These are phyloP conservation scores for Candida koratica DNA, from an alignment of 805 yeast genomes.

Conservation along the genomic window DNA sequence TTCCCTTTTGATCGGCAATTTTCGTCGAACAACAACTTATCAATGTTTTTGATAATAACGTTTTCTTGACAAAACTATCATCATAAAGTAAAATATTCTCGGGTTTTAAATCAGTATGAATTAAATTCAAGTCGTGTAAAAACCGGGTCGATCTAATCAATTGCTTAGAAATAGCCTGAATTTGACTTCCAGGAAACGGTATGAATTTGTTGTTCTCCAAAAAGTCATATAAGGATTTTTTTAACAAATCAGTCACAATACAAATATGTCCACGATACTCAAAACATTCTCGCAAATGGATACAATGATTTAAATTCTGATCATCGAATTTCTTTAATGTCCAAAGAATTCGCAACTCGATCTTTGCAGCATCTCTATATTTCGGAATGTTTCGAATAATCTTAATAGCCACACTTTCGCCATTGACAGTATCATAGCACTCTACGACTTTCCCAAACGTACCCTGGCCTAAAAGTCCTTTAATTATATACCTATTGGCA, in stretches of 20 bases:
- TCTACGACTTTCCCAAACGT: constrained; percentile 88
- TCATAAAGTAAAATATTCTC: constrained; percentile 79
- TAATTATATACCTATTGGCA: constrained; percentile 72
- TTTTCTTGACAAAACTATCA: constrained; percentile 42
- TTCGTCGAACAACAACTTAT: constrained; percentile 28
- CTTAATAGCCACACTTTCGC: constrained; percentile 78
- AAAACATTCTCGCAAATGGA: constrained; percentile 82
- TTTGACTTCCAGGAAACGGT: constrained; percentile 93
- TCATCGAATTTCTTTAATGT: constrained; percentile 72
- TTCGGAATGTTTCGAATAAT: constrained; percentile 89
- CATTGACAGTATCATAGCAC: constrained; percentile 64
- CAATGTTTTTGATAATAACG: constrained; percentile 30
- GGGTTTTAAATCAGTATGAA: constrained; percentile 96
- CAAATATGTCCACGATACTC: constrained; percentile 93
- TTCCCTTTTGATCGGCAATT: constrained; percentile 17
- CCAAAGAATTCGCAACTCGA: constrained; percentile 79
- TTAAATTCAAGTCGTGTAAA: constrained; percentile 81
- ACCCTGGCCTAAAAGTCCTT: constrained; percentile 79
- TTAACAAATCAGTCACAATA: constrained; percentile 83
- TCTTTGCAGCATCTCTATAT: constrained; percentile 92
- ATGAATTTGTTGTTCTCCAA: constrained; percentile 76
- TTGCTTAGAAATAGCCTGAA: constrained; percentile 85
- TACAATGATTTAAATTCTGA: constrained; percentile 65
- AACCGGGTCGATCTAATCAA: constrained; percentile 80
- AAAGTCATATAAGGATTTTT: constrained; percentile 85